Conservation (phyloP, 495 filamentous ascomycete species). For the Neurospora pannonica region DNA sequence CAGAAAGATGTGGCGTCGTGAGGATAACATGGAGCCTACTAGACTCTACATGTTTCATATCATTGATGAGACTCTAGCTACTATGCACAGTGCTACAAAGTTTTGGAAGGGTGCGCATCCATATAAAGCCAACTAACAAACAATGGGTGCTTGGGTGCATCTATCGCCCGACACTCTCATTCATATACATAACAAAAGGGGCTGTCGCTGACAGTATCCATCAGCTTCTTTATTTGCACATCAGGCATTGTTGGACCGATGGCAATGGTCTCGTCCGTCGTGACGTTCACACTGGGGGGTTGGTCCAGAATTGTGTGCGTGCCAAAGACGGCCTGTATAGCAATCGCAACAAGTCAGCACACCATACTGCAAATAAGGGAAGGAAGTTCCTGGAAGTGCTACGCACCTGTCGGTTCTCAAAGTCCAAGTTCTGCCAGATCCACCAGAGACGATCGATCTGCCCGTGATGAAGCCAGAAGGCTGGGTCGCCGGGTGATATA, state of each 20-base stretch:
- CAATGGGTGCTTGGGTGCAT: not conserved
- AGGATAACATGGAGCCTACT: not conserved
- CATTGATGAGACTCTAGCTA: not conserved
- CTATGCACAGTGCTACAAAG: not conserved
- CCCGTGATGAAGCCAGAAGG: slow-evolving; percentile 60
- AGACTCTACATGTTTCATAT: not conserved
- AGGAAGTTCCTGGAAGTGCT: slow-evolving; percentile 34
- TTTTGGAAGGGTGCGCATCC: not conserved
- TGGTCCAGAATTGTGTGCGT: slow-evolving; percentile 24
- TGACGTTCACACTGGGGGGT: slow-evolving; percentile 27
- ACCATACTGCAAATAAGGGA: slow-evolving; percentile 36
- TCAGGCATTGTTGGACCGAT: slow-evolving; percentile 6
- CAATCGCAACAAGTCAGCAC: not conserved
- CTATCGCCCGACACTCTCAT: not conserved
- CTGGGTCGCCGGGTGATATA: slow-evolving; percentile 51
- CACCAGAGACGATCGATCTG: slow-evolving; percentile 57
- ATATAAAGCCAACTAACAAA: not conserved
- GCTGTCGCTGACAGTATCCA: slow-evolving; percentile 16
- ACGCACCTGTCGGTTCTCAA: slow-evolving; percentile 24
- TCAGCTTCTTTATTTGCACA: slow-evolving; percentile 18
- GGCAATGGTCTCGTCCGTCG: slow-evolving; percentile 18
- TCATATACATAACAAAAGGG: slow-evolving; percentile 21
- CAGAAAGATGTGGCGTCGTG: too few species aligned
- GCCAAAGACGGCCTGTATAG: slow-evolving; percentile 28
- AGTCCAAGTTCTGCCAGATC: slow-evolving; percentile 57